Percentiles rank a stretch among this genome's conserved stretches.
Conservation (phyloP, 1,139 yeast genomes). For the Ogataea hybrid region DNA sequence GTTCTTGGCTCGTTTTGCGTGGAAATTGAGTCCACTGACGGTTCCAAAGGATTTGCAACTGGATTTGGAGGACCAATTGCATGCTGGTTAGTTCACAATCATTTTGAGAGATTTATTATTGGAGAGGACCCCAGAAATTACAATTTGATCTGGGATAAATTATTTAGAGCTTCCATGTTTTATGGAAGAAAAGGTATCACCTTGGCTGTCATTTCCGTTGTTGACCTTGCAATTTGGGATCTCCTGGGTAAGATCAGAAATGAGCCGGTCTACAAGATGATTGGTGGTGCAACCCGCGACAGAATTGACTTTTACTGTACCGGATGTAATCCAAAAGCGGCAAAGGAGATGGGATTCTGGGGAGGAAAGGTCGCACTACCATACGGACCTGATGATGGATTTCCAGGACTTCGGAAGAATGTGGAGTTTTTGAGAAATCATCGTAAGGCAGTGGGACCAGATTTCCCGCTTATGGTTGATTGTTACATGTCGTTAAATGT, state of each 20-base stretch:
- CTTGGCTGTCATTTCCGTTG: conserved; percentile 44
- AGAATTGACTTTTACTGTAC: conserved; percentile 46
- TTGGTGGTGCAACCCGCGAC: conserved; percentile 48
- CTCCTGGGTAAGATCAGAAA: conserved; percentile 45
- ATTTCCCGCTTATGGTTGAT: conserved; percentile 50
- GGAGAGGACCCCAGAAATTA: conserved; percentile 47
- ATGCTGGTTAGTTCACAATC: conserved; percentile 46
- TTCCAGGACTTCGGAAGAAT: conserved; percentile 42
- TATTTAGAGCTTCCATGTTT: conserved; percentile 48
- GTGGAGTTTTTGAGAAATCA: conserved; percentile 44
- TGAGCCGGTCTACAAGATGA: conserved; percentile 50
- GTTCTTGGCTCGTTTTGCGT: conserved; percentile 51
- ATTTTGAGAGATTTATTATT: conserved; percentile 43
- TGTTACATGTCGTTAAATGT: conserved; percentile 51
- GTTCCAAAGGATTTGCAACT: conserved; percentile 48
- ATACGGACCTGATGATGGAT: conserved; percentile 49
- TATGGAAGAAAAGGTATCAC: conserved; percentile 50
- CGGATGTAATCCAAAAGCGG: conserved; percentile 45
- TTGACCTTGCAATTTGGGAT: conserved; percentile 50
- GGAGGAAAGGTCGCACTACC: conserved; percentile 52
- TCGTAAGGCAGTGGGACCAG: conserved; percentile 45
- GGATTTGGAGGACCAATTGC: conserved; percentile 55
- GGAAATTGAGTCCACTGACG: conserved; percentile 46
- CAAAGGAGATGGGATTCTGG: conserved; percentile 47
- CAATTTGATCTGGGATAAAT: conserved; percentile 45